A percentile compares a stretch with the other conserved stretches of the same genome.
These are phyloP conservation scores for Rosa chinensis DNA, from an alignment of 306 rosid species.

Conservation along the genomic window DNA sequence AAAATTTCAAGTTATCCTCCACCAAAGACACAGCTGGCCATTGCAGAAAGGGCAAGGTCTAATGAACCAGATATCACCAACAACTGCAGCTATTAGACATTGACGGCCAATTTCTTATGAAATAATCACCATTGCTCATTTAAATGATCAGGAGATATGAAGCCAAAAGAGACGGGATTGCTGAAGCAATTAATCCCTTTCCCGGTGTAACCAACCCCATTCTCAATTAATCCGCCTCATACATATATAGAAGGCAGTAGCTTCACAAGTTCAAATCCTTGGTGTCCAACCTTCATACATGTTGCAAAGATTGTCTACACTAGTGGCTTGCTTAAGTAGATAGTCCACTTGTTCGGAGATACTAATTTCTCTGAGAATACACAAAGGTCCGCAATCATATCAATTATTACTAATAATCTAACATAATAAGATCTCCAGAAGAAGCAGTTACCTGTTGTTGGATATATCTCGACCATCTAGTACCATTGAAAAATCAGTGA, in stretches of 20 bases:
- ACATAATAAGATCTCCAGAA: no score
- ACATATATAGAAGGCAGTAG: constrained; percentile 15
- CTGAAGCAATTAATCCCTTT: constrained; percentile 18
- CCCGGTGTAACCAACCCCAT: constrained; percentile 6
- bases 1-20: no score
- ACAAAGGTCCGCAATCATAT: no score
- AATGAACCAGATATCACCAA: not conserved
- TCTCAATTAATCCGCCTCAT: constrained; percentile 15
- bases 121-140: not conserved
- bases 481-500: no score
- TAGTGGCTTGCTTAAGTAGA: constrained; percentile 87
- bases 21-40: no score
- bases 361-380: no score
- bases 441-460: no score
- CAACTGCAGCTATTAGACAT: not conserved
- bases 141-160: not conserved
- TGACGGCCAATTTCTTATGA: not conserved
- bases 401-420: no score
- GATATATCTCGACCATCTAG: no score
- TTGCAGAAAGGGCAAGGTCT: not conserved
- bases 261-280: constrained; percentile 72
- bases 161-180: not conserved
- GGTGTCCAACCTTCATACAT: constrained; percentile 99
- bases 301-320: constrained; percentile 88
- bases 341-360: no score